Conservation (phyloP, 495 filamentous ascomycete species). For the Xylaria palmicola region DNA sequence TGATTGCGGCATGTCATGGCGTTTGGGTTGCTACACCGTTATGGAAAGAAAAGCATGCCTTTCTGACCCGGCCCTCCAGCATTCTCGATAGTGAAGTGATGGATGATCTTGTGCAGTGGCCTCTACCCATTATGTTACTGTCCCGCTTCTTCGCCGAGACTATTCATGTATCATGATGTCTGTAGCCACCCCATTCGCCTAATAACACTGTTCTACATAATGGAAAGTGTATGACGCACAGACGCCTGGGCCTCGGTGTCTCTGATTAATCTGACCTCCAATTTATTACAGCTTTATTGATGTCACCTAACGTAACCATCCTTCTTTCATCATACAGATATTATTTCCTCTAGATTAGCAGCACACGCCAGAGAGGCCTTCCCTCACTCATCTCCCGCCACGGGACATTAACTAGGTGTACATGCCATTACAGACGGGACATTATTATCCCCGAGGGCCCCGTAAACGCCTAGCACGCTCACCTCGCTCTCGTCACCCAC, state of each 20-base stretch:
- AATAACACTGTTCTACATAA: not conserved
- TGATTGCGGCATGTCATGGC: conserved; percentile 17
- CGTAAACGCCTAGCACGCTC: too few species aligned
- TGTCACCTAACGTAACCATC: too few species aligned
- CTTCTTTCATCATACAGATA: too few species aligned
- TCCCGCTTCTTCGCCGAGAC: not conserved
- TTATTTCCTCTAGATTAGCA: too few species aligned
- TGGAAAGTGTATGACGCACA: not conserved
- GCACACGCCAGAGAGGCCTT: too few species aligned
- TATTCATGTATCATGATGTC: not conserved
- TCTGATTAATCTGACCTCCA: too few species aligned
- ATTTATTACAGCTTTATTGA: too few species aligned
- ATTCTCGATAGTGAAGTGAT: not conserved
- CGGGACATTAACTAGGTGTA: too few species aligned
- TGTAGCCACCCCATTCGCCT: not conserved
- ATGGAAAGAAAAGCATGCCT: conserved; percentile 4
- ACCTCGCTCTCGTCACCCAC: too few species aligned
- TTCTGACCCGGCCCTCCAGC: not conserved
- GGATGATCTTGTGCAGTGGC: conserved; percentile 1
- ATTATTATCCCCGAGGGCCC: too few species aligned
- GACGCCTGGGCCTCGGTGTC: not conserved
- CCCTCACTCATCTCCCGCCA: too few species aligned
- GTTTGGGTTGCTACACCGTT: conserved; percentile 11
- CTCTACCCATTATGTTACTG: not conserved
- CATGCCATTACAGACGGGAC: too few species aligned